Percentiles rank a stretch among this genome's conserved stretches.
Evolutionary conservation across 306 rosid species (phyloP).

Genomic region (Heteromeles arbutifolia): DNA sequence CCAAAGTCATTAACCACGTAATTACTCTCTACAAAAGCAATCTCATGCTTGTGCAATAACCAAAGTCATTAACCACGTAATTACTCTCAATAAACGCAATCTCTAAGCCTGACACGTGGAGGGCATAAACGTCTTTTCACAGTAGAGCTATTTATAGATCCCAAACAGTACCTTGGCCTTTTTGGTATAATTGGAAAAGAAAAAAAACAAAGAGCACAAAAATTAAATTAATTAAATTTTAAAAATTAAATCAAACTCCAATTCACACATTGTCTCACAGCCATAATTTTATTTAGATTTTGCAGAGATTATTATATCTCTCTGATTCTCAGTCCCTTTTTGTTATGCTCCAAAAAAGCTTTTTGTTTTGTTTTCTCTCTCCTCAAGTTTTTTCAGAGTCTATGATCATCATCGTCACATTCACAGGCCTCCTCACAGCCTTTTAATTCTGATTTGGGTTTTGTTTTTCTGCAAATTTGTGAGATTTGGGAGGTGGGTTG

Average conservation of each 20-base stretch:
- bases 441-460: not conserved
- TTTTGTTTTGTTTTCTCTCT: conserved; percentile 8
- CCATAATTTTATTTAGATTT: conserved; percentile 32
- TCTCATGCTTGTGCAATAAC: no score
- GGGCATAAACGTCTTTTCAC: conserved; percentile 37
- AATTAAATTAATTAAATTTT: not conserved
- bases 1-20: conserved; percentile 4
- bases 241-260: conserved; percentile 7
- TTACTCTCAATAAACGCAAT: not conserved
- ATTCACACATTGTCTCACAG: conserved; percentile 13
- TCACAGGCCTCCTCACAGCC: not conserved
- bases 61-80: conserved; percentile 6
- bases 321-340: conserved; percentile 9
- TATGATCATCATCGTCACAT: conserved; percentile 8
- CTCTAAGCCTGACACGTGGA: conserved; percentile 25
- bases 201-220: not conserved
- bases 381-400: not conserved
- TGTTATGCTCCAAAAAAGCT: not conserved
- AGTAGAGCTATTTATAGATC: conserved; percentile 29
- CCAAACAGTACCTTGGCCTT: conserved; percentile 2
- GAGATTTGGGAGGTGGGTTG: conserved; percentile 17
- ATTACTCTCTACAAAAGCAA: no score
- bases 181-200: conserved; percentile 1
- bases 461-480: not conserved
- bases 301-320: not conserved